These are phyloP conservation scores for Puccinellia tenuiflora DNA, from an alignment of 176 grass and related monocot species.

Conservation along the genomic window DNA sequence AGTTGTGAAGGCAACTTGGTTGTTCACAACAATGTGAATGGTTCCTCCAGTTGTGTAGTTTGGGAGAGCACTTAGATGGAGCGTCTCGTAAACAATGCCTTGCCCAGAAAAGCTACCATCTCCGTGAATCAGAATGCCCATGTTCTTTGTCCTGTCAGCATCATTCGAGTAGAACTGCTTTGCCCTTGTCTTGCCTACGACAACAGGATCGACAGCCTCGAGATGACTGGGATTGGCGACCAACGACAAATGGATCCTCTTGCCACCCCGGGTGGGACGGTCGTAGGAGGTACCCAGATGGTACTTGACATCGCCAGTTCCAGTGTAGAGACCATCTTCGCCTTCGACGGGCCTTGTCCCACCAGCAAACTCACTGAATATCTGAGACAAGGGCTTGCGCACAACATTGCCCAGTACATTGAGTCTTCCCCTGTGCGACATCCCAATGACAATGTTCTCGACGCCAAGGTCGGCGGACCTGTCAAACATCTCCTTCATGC, in stretches of 20 bases:
- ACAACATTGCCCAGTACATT: conserved; percentile 94
- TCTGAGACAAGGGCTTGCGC: conserved; percentile 81
- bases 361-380: conserved; percentile 91
- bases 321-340: conserved; percentile 81
- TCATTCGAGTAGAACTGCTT: conserved; percentile 95
- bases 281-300: conserved; percentile 96
- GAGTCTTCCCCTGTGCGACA: conserved; percentile 93
- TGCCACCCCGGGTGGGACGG: conserved; percentile 80
- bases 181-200: conserved; percentile 79
- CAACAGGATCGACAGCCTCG: conserved; percentile 90
- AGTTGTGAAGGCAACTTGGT: conserved; percentile 76
- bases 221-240: conserved; percentile 94
- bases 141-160: conserved; percentile 79
- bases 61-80: conserved; percentile 91
- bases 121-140: conserved; percentile 83
- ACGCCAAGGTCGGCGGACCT: conserved; percentile 67
- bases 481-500: conserved; percentile 99
- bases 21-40: conserved; percentile 73
- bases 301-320: conserved; percentile 93
- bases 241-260: conserved; percentile 79
- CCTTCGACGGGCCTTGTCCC: conserved; percentile 87
- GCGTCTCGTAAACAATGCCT: conserved; percentile 89
- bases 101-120: conserved; percentile 97
- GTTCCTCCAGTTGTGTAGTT: conserved; percentile 95
- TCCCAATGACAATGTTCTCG: conserved; percentile 89